Evolutionary conservation across 495 filamentous ascomycete species (phyloP), one percentile per base, ranked within the genome.

Genomic region (Lentithecium fluviatile): DNA sequence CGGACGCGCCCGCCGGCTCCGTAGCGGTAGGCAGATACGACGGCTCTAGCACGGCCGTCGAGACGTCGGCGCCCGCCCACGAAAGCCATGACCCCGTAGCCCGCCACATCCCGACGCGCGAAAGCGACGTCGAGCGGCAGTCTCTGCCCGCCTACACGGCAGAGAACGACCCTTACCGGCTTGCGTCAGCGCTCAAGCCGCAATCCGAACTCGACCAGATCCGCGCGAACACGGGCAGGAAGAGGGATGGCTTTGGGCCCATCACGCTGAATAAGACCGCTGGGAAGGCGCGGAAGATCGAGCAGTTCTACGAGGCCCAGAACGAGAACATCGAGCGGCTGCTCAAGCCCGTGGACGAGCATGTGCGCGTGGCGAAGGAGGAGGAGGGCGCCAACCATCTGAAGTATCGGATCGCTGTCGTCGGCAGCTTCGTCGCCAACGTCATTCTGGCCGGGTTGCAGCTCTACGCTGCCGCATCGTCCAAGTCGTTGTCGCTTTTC

Each of bases 261-360:
- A 62, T 78, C 60, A 77, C 68, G 53, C 69, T 78, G 57, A 75
- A 76, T 60, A 60, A 65, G 53, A 68, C 54, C 51, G 71, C 23
- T 52, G 64, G 46, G 69, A 73, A 70, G 57, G 81, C 88, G 6
- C 83, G 80, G 32, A 88, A 86, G 62, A 72, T 98, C 8, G 80
- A 89, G 61, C 82, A 83, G 23, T 98, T 97, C 78, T 98, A 98
- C 76, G 81, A 91, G 67, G 80, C 77, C 19, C 94, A 98, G 74
- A 98, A 98, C 70, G 88, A 90, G 73, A 93, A 88, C 65, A 97
- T 98, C 67, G 83, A 95, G 76, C 83, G 88, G 15, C 81, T 97
- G 76, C 80, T 98, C 57, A 96, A 94, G 73, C 89, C 89, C 6
- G 91, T 97, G 2, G 89, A 95, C 69, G 91, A 97, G 69, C 95